Evolutionary conservation across 257 asterid species (phyloP), one percentile per base, ranked within the genome.

Genomic region (Anisodus acutangulus): DNA sequence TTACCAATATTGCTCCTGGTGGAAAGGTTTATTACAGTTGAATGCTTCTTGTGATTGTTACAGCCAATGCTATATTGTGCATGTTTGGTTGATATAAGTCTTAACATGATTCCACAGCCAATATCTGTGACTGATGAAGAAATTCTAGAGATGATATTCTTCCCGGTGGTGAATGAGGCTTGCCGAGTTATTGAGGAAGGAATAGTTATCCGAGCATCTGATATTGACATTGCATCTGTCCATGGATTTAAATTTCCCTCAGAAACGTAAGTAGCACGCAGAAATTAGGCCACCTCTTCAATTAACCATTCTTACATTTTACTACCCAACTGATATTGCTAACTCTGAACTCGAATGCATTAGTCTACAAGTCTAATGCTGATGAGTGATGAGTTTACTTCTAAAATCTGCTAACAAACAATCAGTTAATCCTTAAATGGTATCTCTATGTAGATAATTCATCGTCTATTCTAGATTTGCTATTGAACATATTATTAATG

Each of bases 141-240:
- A 53, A 82, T 81, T 31, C 45, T 81, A 15, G 84, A 62, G 79
- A 87, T 87, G 90, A 64, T 85, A 22, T 79, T 87, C 45, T 85
- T 87, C 15, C 88, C 88, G 0, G 88, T 85, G 71, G 80, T 87
- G 70, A 87, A 87, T 47, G 88, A 85, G 85, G 85, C 90, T 51
- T 83, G 85, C 80, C 88, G 83, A 26, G 67, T 87, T 8, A 69
- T 80, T 22, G 90, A 66, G 39, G 88, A 85, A 74, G 88, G 88
- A 51, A 39, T 79, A 9, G 83, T 78, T 51, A 62, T 67, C 41
- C 85, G 57, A 64, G 86, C 84, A 67, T 87, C 90, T 16, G 86
- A 85, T 22, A 45, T 85, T 31, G 35, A 31, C 35, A 31, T 31
- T 31, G 35, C 35, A 31, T 31, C 35, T 31, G 35, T 31, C 35